These are phyloP conservation scores for Metschnikowia drakensbergensis DNA, from an alignment of 805 yeast genomes.

Conservation along the genomic window DNA sequence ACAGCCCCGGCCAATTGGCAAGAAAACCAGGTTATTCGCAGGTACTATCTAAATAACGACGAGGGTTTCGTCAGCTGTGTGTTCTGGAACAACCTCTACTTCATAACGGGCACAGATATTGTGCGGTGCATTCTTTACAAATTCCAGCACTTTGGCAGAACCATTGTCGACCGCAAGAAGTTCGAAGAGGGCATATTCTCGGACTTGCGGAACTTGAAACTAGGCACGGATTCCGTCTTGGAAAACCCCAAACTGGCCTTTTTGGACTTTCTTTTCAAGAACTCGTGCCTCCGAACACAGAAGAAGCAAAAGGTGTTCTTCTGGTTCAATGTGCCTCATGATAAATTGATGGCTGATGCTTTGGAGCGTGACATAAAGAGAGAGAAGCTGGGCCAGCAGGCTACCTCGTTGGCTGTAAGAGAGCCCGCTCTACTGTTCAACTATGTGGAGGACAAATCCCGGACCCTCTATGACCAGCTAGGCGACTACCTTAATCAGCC, in stretches of 20 bases:
- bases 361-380: slow-evolving; percentile 86
- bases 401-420: slow-evolving; percentile 67
- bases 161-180: slow-evolving; percentile 80
- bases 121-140: slow-evolving; percentile 87
- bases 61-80: slow-evolving; percentile 94
- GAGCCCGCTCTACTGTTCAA: slow-evolving; percentile 81
- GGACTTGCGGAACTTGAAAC: slow-evolving; percentile 80
- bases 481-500: slow-evolving; percentile 36
- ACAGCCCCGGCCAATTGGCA: slow-evolving; percentile 97
- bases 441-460: slow-evolving; percentile 46
- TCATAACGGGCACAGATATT: slow-evolving; percentile 93
- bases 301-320: slow-evolving; percentile 95
- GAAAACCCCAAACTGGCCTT: slow-evolving; percentile 86
- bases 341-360: slow-evolving; percentile 87
- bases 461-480: slow-evolving; percentile 54
- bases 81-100: slow-evolving; percentile 84
- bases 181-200: slow-evolving; percentile 96
- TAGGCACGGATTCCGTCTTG: slow-evolving; percentile 81
- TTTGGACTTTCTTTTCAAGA: slow-evolving; percentile 76
- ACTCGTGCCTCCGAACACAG: slow-evolving; percentile 86
- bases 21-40: slow-evolving; percentile 77
- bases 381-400: slow-evolving; percentile 55
- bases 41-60: slow-evolving; percentile 80
- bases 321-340: slow-evolving; percentile 96
- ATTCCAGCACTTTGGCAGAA: slow-evolving; percentile 86